Percentiles rank a stretch among this genome's conserved stretches.
Evolutionary conservation across 2,329 filamentous ascomycete species (phyloP).

Genomic region (Paracorniculantispora psalliotae): DNA sequence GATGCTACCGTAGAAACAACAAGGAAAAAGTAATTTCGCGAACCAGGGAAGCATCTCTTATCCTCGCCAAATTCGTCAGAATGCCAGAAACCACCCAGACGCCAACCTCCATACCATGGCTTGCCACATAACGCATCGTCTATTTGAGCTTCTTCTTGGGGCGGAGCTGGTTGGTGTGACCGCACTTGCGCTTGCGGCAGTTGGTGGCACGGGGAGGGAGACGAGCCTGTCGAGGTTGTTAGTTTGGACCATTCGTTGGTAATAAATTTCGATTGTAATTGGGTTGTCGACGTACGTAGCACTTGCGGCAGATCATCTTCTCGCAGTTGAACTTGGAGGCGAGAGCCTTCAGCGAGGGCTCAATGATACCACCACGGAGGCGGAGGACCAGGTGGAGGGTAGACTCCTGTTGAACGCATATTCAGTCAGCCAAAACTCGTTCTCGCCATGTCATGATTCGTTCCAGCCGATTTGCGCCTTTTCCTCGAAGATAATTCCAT

Average conservation of each 20-base stretch:
- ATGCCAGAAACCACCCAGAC: constrained; percentile 38
- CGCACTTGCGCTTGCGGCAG: constrained; percentile 99
- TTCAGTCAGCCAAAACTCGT: constrained; percentile 26
- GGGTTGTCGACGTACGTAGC: constrained; percentile 71
- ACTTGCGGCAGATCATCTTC: constrained; percentile 99
- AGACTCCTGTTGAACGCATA: constrained; percentile 63
- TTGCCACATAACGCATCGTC: constrained; percentile 28
- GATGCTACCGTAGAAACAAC: constrained; percentile 38
- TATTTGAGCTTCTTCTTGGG: constrained; percentile 99
- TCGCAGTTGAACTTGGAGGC: constrained; percentile 99
- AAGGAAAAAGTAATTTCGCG: constrained; percentile 23
- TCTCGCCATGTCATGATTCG: not conserved
- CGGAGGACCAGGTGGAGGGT: constrained; percentile 97
- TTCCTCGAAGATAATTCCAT: not conserved
- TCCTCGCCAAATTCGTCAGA: constrained; percentile 32
- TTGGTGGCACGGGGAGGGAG: constrained; percentile 98
- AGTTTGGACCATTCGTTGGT: constrained; percentile 1
- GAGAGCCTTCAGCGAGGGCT: constrained; percentile 97
- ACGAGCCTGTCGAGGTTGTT: constrained; percentile 50
- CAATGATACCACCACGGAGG: constrained; percentile 98
- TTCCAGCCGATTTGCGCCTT: not conserved
- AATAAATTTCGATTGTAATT: not conserved
- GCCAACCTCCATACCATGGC: constrained; percentile 34
- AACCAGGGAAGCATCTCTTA: constrained; percentile 28
- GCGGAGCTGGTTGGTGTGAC: constrained; percentile 99